Conservation (phyloP, 306 rosid genomes). For the Vigna mungo region DNA sequence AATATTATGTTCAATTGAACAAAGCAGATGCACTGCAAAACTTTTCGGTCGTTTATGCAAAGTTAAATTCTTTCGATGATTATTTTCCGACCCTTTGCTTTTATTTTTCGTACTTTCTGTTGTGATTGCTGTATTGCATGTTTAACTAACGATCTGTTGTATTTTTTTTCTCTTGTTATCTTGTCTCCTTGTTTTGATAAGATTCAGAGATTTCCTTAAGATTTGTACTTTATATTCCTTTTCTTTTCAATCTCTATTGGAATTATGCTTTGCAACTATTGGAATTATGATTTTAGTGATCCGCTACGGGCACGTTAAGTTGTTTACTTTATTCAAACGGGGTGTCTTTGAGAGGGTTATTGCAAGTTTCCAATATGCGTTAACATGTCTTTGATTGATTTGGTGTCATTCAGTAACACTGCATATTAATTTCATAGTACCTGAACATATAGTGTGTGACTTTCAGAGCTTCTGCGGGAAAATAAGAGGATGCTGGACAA, state of each 20-base stretch:
- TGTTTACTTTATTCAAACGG: constrained; percentile 10
- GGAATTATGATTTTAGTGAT: constrained; percentile 14
- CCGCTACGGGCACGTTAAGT: background rate
- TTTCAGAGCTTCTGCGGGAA: constrained; percentile 95
- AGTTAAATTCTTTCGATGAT: background rate
- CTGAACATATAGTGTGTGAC: constrained; percentile 33
- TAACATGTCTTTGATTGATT: constrained; percentile 2
- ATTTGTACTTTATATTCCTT: background rate
- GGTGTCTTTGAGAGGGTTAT: constrained; percentile 17
- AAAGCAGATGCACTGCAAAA: background rate
- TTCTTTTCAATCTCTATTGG: constrained; percentile 34
- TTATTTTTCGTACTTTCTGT: background rate
- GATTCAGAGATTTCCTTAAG: constrained; percentile 19
- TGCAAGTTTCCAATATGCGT: background rate
- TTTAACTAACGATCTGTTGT: constrained; percentile 18
- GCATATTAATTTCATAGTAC: constrained; percentile 13
- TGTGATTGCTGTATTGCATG: background rate
- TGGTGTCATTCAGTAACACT: background rate
- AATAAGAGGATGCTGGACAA: constrained; percentile 98
- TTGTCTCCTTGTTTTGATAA: background rate
- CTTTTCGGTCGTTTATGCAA: background rate
- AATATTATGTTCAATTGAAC: background rate
- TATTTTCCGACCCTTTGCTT: background rate
- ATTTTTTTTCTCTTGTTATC: background rate
- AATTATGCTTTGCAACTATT: constrained; percentile 16